Evolutionary conservation across 2,329 filamentous ascomycete genomes (phyloP), one percentile per base, ranked within the genome.

Genomic region (Xylariaceae sp.): DNA sequence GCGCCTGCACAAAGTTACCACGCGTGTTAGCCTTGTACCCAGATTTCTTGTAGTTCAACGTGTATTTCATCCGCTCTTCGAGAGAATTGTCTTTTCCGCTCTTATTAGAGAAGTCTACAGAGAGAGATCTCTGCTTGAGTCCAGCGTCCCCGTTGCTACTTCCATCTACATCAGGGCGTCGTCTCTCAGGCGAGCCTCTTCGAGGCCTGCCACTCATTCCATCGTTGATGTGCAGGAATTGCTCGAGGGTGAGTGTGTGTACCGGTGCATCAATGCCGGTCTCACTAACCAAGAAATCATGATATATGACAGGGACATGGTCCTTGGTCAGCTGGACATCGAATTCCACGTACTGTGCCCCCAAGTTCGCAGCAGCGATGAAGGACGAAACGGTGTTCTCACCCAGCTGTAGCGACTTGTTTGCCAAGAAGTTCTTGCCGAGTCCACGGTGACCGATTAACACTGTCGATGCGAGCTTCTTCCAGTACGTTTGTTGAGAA

Each of bases 261-360:
- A 99, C 94, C 0, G 95, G 95, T 0, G 95, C 95, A 70, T 99
- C 95, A 51, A 97, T 95, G 8, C 96, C 95, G 0, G 95, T 98
- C 76, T 99, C 95, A 71, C 92, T 96, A 72, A 99, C 95, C 12
- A 98, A 81, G 70, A 99, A 99, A 74, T 99, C 95, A 71, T 99
- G 95, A 71, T 99, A 99, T 68, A 99, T 96, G 63, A 99, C 94
- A 0, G 95, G 95, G 1, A 99, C 92, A 68, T 96, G 92, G 71
- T 99, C 95, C 71, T 99, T 99, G n/a, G 95, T 99, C 34, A 99
- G 80, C 72, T 99, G 95, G 0, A 99, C 95, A 71, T 99, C 95
- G 69, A 90, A 88, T 66, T 88, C 86, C 43, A 89, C 86, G 65
- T 88, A 89, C 53, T 88, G 83, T 3, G 86, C 95, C 7, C 95